Base-by-base conservation (phyloP, 306 rosid species). In the Herpetospermum pedunculosum region DNA sequence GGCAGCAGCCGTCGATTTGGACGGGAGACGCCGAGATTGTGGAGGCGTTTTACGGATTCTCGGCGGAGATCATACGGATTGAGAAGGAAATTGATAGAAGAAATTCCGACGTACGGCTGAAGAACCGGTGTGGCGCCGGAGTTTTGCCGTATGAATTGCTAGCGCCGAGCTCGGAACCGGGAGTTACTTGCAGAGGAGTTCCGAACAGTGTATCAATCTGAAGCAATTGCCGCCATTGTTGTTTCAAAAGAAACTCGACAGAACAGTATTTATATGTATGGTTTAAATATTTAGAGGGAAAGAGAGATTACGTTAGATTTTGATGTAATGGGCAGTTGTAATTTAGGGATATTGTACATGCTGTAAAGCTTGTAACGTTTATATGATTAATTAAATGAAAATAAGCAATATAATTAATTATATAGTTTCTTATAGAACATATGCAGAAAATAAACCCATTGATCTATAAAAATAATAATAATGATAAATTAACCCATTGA, bases 201-300 rank as follows among this genome's bases (percentile, higher is more conserved):
- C 99, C 99, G 16, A 94, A 94, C 38, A 94, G 99, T 73, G 94
- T 94, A 40, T 91, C 99, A 1, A 88, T 86, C n/a, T 94, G 83
- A 85, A 11, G 34, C 2, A 10, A 29, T 30, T 59, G 43, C 23
- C 68, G 68, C 68, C 25, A 64, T 37, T 34, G 48, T 35, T 19
- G 41, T 60, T 60, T 60, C 43, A 7, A n/a, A 63, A 35, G 70
- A 63, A 63, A 63, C 46, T 19, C n/a, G 46, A 63, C 43, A 2
- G 25, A 35, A 25, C 28, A 8, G 3, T 63, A 63, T 63, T 63
- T 63, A 63, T 59, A 59, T 59, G 69, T 6, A 62, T 18, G 8
- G 2, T 63, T 35, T 19, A 65, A 38, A 65, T 65, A 37, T 38
- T 65, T 64, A 64, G 48, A 12, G 34, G 23, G 48, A 19, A 37